phyloP scores from a whole-genome alignment of 306 rosid genomes.

The Vigna reflexopilosa region DNA sequence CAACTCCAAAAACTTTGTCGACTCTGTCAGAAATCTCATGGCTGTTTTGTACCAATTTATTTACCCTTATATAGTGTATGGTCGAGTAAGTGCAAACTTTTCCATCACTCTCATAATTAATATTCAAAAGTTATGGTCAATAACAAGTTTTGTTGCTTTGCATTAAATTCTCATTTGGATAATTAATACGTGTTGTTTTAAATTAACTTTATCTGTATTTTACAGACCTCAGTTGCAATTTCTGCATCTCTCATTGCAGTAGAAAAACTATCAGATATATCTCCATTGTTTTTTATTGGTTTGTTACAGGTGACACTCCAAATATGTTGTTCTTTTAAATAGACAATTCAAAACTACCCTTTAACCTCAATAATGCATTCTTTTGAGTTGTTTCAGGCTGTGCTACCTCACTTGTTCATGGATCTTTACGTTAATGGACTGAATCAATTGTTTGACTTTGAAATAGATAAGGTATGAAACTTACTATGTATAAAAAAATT shows the following conservation, averaged over 20 bases:
- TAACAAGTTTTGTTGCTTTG: neutral
- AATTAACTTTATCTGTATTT: neutral
- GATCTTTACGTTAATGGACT: constrained; percentile 57
- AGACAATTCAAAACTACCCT: neutral
- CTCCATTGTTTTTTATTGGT: constrained; percentile 45
- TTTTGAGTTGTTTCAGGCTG: constrained; percentile 59
- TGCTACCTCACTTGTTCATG: constrained; percentile 53
- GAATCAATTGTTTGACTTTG: constrained; percentile 51
- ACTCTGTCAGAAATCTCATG: constrained; percentile 2
- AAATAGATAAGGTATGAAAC: neutral
- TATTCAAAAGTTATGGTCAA: neutral
- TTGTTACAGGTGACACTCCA: constrained; percentile 55
- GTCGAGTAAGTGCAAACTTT: constrained; percentile 55
- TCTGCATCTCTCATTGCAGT: constrained; percentile 58
- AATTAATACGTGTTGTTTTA: neutral
- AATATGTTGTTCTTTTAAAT: neutral
- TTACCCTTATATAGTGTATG: constrained; percentile 70
- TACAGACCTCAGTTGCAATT: neutral
- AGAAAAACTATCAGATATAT: constrained; percentile 66
- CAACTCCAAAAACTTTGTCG: constrained; percentile 40
- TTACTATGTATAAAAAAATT: neutral
- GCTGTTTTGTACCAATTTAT: constrained; percentile 55
- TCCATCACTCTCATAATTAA: neutral
- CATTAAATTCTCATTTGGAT: neutral
- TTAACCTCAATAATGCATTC: constrained; percentile 3